These are phyloP conservation scores for Trametes versicolor DNA, from an alignment of 1,284 basidiomycete species.

Conservation along the genomic window DNA sequence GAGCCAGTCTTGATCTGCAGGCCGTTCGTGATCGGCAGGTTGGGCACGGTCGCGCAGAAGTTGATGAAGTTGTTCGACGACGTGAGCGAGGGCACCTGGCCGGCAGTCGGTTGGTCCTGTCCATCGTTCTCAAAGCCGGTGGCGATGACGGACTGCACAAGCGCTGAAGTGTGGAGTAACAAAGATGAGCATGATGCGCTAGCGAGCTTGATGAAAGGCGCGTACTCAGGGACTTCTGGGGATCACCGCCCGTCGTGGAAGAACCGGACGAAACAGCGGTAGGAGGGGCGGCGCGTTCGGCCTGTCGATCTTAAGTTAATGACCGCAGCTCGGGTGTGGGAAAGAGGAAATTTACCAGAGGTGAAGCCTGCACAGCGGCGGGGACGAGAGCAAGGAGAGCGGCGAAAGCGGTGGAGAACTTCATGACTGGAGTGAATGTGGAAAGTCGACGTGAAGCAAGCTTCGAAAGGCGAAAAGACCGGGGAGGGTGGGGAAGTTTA, in stretches of 20 bases:
- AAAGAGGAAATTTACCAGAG: slow-evolving; percentile 41
- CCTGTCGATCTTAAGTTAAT: slow-evolving; percentile 11
- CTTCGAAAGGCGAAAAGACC: slow-evolving; percentile 51
- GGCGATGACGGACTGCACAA: slow-evolving; percentile 63
- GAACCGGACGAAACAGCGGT: slow-evolving; percentile 27
- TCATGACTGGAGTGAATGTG: slow-evolving; percentile 53
- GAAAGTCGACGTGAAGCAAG: slow-evolving; percentile 42
- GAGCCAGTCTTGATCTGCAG: slow-evolving; percentile 43
- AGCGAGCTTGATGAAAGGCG: slow-evolving; percentile 31
- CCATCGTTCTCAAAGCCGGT: slow-evolving; percentile 61
- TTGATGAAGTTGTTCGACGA: slow-evolving; percentile 68
- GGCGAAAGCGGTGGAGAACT: slow-evolving; percentile 56
- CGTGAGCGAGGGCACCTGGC: slow-evolving; percentile 57
- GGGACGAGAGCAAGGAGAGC: slow-evolving; percentile 55
- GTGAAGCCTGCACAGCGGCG: slow-evolving; percentile 52
- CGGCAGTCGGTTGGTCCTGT: slow-evolving; percentile 53
- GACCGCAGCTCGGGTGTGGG: background rate
- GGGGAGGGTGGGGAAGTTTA: slow-evolving; percentile 47
- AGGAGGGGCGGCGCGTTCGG: slow-evolving; percentile 27
- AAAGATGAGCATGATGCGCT: slow-evolving; percentile 35
- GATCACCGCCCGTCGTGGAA: slow-evolving; percentile 25
- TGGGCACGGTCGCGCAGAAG: slow-evolving; percentile 57
- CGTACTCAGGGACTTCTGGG: slow-evolving; percentile 44
- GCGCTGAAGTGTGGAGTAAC: slow-evolving; percentile 47
- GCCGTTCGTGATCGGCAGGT: slow-evolving; percentile 44